Evolutionary conservation across 2,329 filamentous ascomycete genomes (phyloP), one percentile per base, ranked within the genome.

Genomic region (Onygena corvina): DNA sequence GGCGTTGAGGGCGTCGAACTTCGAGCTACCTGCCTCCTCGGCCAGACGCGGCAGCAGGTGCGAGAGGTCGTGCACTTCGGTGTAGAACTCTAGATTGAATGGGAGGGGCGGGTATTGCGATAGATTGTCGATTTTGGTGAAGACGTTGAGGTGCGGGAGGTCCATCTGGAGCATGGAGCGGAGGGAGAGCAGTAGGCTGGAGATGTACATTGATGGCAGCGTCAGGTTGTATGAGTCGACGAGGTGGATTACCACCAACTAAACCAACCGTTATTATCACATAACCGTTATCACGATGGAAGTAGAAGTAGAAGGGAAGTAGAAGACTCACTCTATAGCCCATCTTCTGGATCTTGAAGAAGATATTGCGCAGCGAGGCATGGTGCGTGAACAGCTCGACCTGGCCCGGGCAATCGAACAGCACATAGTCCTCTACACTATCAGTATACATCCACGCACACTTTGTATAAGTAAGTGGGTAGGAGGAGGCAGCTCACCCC

Each of bases 141-240:
- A 77, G 54, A 98, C 86, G 61, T 98, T 98, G 57, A 98, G 75
- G 62, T 95, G 87, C 0, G 92, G 88, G 53, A 96, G 84, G 62
- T 96, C 92, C 77, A 98, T 90, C 69, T 96, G 92, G 48, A 98
- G 80, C 90, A 98, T 98, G 59, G 87, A 89, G 56, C 92, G 84
- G 55, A 98, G 79, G 49, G 88, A 90, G 20, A 98, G 81, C 50
- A 98, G 81, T 50, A 98, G 76, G 59, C 93, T 92, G 57, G 90
- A 94, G 52, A 98, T 84, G 67, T 95, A 98, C 53, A 96, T 78
- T 2, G 89, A 95, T 0, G 92, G 92, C 52, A 93, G 81, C 0
- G 89, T 94, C 23, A 96, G 76, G 64, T 87, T 90, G 64, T 94
- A 92, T 3, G 86, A 94, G 65, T 98, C 92, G 55, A 92, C 87